Evolutionary conservation across 176 grass and related monocot species (phyloP).

Genomic region (Luzula sylvatica): DNA sequence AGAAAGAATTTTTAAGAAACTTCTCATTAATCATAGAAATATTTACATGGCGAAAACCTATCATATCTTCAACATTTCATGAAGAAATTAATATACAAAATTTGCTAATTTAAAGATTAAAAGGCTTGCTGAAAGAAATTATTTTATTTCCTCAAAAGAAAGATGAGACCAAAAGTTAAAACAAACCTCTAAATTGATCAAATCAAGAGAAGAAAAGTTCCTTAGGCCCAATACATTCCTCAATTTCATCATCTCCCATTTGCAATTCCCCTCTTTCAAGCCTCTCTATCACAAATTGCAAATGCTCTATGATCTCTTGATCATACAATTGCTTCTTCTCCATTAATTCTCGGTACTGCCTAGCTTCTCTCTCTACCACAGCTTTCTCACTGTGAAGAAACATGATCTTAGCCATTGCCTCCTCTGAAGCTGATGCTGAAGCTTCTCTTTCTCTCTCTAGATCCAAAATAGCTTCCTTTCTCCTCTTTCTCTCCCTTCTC

Average conservation of each 20-base stretch:
- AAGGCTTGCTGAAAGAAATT: too few species aligned
- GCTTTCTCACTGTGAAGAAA: slow-evolving; percentile 56
- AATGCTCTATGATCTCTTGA: slow-evolving; percentile 46
- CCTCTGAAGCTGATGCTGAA: slow-evolving; percentile 38
- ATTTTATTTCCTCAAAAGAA: too few species aligned
- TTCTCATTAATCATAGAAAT: too few species aligned
- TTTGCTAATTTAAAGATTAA: background rate
- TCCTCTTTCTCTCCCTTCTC: slow-evolving; percentile 38
- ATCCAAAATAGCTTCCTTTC: slow-evolving; percentile 29
- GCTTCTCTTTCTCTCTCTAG: slow-evolving; percentile 65
- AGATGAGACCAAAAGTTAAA: too few species aligned
- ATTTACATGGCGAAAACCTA: too few species aligned
- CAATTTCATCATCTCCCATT: background rate
- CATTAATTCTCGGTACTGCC: slow-evolving; percentile 32
- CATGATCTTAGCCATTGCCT: slow-evolving; percentile 81
- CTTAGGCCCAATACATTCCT: background rate
- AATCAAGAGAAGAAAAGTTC: background rate
- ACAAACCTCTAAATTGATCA: too few species aligned
- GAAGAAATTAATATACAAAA: too few species aligned
- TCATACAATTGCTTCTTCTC: slow-evolving; percentile 68
- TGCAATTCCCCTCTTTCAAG: slow-evolving; percentile 26
- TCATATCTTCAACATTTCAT: too few species aligned
- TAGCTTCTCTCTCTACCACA: slow-evolving; percentile 52
- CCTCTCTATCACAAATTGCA: slow-evolving; percentile 37
- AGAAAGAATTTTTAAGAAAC: too few species aligned